Evolutionary conservation across 2,329 filamentous ascomycete species (phyloP), one percentile per base, ranked within the genome.

Genomic region (Ambrosiella xylebori): DNA sequence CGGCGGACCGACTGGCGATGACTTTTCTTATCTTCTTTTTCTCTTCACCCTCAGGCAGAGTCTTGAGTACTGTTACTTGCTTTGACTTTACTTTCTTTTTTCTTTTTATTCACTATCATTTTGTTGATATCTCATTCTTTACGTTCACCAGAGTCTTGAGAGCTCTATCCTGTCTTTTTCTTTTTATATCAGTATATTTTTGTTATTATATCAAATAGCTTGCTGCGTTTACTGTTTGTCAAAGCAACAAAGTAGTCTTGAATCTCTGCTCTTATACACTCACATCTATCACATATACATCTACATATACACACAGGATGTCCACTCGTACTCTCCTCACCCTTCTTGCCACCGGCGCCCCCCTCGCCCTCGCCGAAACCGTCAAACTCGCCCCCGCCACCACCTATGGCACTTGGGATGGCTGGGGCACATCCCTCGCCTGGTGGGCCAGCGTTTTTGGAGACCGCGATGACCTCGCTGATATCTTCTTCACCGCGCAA

Each of bases 361-460:
- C 60, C 6, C 50, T 52, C 5, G 41, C 37, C 37, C 54, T 56
- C 27, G 57, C 60, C 15, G 39, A 40, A 17, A 50, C 44, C 13
- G 47, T 58, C n/a, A 59, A 47, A 15, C 53, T 62, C 15, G 59
- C 58, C n/a, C 49, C 61, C 15, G 12, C 37, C 27, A 55, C 55
- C 37, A 69, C 68, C 61, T 70, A 66, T 61, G 71, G 71, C 15
- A 68, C 63, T 0, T 74, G 71, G 71, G 70, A 73, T 57, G 71
- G 71, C 54, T 74, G 71, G 71, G 71, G 71, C 11, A 69, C 68
- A 0, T 72, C 70, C 11, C 65, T 74, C 1, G 70, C 71, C 7
- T 74, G 71, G 71, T 74, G 71, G 71, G 71, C 70, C 1, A 66
- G 65, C 38, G 65, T 65, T 2, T 74, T 73, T 58, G 71, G 71